Conservation (phyloP, 2,329 filamentous ascomycete species). For the Keithomyces neogunnii region DNA sequence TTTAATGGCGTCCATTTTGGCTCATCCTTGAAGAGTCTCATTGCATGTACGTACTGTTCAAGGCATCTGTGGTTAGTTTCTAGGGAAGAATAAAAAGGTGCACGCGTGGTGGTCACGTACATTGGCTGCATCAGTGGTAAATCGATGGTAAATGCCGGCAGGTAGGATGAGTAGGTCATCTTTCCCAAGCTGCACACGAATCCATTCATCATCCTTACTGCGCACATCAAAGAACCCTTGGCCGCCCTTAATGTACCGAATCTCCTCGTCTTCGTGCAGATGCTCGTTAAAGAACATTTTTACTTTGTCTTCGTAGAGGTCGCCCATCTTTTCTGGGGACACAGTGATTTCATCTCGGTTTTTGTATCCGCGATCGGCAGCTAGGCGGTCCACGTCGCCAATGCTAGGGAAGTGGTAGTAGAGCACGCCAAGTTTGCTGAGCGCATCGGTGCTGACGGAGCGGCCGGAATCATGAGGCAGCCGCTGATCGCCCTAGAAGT, state of each 20-base stretch:
- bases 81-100: not conserved
- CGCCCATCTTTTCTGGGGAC: constrained; percentile 77
- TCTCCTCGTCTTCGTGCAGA: constrained; percentile 97
- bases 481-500: constrained; percentile 78
- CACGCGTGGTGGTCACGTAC: constrained; percentile 41
- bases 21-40: constrained; percentile 96
- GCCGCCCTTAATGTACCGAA: constrained; percentile 84
- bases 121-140: constrained; percentile 87
- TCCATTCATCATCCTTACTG: constrained; percentile 75
- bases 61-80: constrained; percentile 2
- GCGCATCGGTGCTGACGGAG: constrained; percentile 53
- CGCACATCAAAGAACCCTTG: constrained; percentile 91
- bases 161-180: constrained; percentile 88
- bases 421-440: constrained; percentile 69
- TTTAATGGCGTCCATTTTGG: constrained; percentile 97
- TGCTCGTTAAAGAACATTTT: constrained; percentile 93
- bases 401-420: constrained; percentile 63
- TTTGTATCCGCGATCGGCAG: constrained; percentile 70
- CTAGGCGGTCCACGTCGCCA: constrained; percentile 63
- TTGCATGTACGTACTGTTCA: constrained; percentile 79
- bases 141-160: constrained; percentile 92
- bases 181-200: constrained; percentile 77
- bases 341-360: constrained; percentile 93
- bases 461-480: constrained; percentile 79
- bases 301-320: constrained; percentile 85